Evolutionary conservation across 2,329 filamentous ascomycete species (phyloP).

Genomic region (Cordyceps javanica): DNA sequence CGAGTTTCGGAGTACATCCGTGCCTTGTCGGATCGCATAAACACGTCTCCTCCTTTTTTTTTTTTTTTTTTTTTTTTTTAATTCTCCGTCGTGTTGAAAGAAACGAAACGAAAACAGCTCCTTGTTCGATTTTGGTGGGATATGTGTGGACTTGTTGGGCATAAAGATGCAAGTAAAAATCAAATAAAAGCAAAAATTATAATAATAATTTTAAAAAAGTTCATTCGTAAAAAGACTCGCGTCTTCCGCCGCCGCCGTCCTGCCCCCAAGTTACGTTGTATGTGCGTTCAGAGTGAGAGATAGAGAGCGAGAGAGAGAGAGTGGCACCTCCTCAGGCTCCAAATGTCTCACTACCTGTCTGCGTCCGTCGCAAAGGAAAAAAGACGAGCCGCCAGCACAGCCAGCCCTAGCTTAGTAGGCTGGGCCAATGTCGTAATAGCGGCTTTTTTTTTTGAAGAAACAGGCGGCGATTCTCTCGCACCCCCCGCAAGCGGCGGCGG

Average conservation of each 20-base stretch:
- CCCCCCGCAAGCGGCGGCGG: neutral
- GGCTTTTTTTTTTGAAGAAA: neutral
- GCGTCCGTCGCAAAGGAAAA: conserved; percentile 19
- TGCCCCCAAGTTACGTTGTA: no score
- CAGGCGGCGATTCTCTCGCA: no score
- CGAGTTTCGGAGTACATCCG: neutral
- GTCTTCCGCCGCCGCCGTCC: no score
- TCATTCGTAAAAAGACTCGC: no score
- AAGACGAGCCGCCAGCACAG: neutral
- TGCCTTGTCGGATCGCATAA: neutral
- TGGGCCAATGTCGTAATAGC: neutral
- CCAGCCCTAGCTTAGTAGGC: neutral
- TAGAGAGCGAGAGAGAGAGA: neutral
- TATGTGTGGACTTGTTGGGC: no score
- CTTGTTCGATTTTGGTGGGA: neutral
- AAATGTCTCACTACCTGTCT: conserved; percentile 12
- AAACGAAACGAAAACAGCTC: neutral
- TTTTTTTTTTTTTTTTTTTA: no score
- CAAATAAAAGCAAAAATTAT: no score
- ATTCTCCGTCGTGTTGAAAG: no score
- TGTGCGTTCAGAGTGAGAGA: no score
- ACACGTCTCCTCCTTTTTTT: no score
- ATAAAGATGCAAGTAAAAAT: no score
- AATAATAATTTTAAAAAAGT: no score
- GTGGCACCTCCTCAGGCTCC: neutral